Evolutionary conservation across 495 filamentous ascomycete genomes (phyloP), one percentile per base, ranked within the genome.

Genomic region (Penicillium taxi): DNA sequence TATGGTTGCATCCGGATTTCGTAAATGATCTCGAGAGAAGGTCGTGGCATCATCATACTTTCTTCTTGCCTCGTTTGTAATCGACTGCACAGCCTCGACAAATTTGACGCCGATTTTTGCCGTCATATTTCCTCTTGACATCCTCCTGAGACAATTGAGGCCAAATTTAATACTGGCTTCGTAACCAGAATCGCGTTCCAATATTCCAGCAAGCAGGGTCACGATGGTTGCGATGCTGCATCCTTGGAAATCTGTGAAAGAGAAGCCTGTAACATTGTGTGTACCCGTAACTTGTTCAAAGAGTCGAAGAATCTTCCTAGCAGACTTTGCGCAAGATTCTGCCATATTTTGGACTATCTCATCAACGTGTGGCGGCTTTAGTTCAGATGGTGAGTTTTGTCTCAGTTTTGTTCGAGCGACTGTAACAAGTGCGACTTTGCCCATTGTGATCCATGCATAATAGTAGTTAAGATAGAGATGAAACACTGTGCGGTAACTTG

Each of bases 221-320:
- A 58, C 39, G 25, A 58, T 58, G 0, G 49, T 58, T 19, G 55
- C 48, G n/a, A 49, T 53, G 19, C 52, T 56, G 52, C 55, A 58
- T 9, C 45, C 49, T 31, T 58, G 55, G 15, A 58, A 58, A 26
- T 58, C 55, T 7, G 55, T 58, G 26, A 58, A 58, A 3, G 55
- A 58, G 12, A 58, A 58, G 1, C 42, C 40, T 9, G 46, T 43
- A 14, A 51, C 48, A 8, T 47, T 49, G 11, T 36, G 32, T 11
- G 24, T 44, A 1, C 9, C 16, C 2, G 23, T 41, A 6, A 58
- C 22, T 9, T 11, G 36, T 13, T 58, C 52, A 26, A 53, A 53
- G 1, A 56, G 26, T 3, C 25, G 24, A 2, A 58, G 41, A 4
- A 53, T 17, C 26, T 50, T 51, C 12, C 42, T 37, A 8, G 43